Conservation (phyloP, 495 filamentous ascomycete genomes). For the Cercophora samala region DNA sequence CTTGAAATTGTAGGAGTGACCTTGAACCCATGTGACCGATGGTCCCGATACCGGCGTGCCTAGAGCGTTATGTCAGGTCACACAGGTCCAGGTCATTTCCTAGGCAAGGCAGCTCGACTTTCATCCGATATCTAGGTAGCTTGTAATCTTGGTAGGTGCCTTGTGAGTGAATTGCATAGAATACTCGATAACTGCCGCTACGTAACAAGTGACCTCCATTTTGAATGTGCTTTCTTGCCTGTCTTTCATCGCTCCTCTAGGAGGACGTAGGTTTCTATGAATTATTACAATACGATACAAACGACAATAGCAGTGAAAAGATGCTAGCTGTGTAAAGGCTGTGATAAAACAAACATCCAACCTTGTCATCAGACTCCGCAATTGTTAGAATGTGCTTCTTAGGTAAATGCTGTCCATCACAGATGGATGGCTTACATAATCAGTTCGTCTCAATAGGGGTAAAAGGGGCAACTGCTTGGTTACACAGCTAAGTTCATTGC, state of each 20-base stretch:
- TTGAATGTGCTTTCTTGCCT: neutral
- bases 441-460: neutral
- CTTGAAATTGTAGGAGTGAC: neutral
- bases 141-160: neutral
- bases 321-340: neutral
- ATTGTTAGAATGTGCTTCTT: neutral
- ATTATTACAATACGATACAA: neutral
- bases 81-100: too few species aligned
- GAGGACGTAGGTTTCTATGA: neutral
- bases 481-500: neutral
- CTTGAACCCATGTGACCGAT: neutral
- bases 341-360: neutral
- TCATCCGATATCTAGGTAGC: neutral
- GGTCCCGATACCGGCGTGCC: neutral
- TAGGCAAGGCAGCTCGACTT: neutral
- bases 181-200: too few species aligned
- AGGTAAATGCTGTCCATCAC: neutral
- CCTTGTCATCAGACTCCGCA: neutral
- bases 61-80: neutral
- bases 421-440: neutral
- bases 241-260: neutral
- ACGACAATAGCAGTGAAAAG: neutral
- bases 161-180: too few species aligned
- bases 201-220: neutral
- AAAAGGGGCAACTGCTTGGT: neutral